Evolutionary conservation across 2,329 filamentous ascomycete species (phyloP).

Genomic region (Microdochium paspali): DNA sequence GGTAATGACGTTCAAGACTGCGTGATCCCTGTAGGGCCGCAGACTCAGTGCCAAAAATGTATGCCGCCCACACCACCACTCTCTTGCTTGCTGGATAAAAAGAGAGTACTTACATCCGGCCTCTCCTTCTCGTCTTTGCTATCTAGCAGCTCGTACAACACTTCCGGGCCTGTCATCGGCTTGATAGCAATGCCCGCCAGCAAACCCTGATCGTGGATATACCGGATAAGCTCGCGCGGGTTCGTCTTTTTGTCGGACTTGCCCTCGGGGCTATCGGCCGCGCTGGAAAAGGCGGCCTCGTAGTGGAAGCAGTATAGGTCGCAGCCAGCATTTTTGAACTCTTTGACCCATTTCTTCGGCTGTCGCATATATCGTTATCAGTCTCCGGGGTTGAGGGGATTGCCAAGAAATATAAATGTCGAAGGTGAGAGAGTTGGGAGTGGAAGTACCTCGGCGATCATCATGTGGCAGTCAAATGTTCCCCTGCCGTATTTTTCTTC

Average conservation of each 20-base stretch:
- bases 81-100: background rate
- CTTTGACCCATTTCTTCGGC: constrained; percentile 97
- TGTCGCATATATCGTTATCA: constrained; percentile 23
- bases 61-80: no score
- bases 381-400: background rate
- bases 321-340: constrained; percentile 88
- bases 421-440: no score
- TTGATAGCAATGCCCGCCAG: constrained; percentile 93
- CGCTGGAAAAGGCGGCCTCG: constrained; percentile 85
- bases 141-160: constrained; percentile 84
- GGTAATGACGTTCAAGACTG: no score
- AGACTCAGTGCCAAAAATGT: no score
- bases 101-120: constrained; percentile 66
- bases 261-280: constrained; percentile 68
- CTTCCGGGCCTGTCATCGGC: constrained; percentile 81
- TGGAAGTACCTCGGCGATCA: constrained; percentile 87
- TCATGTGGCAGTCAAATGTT: constrained; percentile 99
- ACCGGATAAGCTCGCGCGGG: constrained; percentile 76
- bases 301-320: constrained; percentile 99
- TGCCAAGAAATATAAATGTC: no score
- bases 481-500: constrained; percentile 63
- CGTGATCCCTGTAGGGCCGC: no score
- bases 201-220: constrained; percentile 83
- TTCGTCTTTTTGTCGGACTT: constrained; percentile 63
- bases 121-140: constrained; percentile 61